Base-by-base conservation (phyloP, 306 rosid genomes). In the Hippophae rhamnoides region DNA sequence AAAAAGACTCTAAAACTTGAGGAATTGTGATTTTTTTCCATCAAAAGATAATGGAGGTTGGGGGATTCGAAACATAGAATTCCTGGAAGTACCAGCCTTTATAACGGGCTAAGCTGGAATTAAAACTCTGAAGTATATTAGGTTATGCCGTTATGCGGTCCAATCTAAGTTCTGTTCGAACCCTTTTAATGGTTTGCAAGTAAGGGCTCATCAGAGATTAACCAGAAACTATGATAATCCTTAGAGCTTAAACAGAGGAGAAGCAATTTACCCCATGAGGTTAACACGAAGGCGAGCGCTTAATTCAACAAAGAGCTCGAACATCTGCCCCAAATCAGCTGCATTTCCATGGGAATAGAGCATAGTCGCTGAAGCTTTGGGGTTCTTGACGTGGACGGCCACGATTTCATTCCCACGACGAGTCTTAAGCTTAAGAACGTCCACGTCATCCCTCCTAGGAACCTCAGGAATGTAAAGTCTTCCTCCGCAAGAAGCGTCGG, bases 301-400 rank as follows among this genome's bases (percentile, higher is more conserved):
- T 79, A 90, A 78, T 81, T 90, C 90, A 12, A 82, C 84, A 40
- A 90, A 90, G 51, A 86, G 94, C 82, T 84, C 97, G 41, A 73
- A 84, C 97, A 90, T 90, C 78, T 89, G 95, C 49, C 94, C 97
- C 81, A 89, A 80, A 84, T 86, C 97, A 49, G 93, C 97, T 8
- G 97, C 97, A 72, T 86, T 89, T 12, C 97, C 97, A 47, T 86
- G 97, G 1, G 97, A 90, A 43, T 90, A 90, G 52, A 90, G 97
- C 88, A 90, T 66, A 53, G 95, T 90, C 8, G 66, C 75, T 0
- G 86, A 74, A 5, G 97, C 84, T 62, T 82, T 84, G 54, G 78
- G 94, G 64, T 90, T 85, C 82, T 74, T 90, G 47, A 90, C 90
- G 64, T 84, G 79, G n/a, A 84, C 74, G 50, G 90, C 95, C 5